Evolutionary conservation across 345 rosid genomes (phyloP).

Genomic region (Pelargonium nanum): DNA sequence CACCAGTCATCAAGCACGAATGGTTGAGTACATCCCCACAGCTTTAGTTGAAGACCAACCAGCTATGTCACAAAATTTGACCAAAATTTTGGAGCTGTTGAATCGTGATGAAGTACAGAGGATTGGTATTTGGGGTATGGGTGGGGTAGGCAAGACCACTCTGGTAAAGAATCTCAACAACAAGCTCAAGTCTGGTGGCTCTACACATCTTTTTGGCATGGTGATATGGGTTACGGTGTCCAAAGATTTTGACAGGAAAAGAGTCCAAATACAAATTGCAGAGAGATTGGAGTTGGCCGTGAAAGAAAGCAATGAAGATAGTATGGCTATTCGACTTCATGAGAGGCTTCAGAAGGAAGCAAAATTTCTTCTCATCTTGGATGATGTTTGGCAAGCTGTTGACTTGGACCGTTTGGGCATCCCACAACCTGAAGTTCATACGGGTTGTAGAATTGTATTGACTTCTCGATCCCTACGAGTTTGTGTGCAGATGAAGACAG

Average conservation of each 20-base stretch:
- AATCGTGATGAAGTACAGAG: not conserved
- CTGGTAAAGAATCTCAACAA: not conserved
- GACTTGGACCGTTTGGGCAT: slow-evolving; percentile 16
- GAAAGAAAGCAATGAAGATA: slow-evolving; percentile 1
- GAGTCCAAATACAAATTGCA: not conserved
- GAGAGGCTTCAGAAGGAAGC: slow-evolving; percentile 8
- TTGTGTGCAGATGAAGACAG: slow-evolving; percentile 16
- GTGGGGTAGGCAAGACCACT: not conserved
- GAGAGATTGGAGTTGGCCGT: not conserved
- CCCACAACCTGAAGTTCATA: slow-evolving; percentile 9
- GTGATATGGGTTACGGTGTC: not conserved
- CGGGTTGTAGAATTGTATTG: slow-evolving; percentile 14
- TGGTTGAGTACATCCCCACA: not conserved
- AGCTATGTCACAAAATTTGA: too few species aligned
- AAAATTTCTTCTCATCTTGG: slow-evolving; percentile 22
- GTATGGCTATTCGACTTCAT: slow-evolving; percentile 12
- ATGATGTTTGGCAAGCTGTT: slow-evolving; percentile 23
- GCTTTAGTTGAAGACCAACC: not conserved
- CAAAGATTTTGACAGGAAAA: not conserved
- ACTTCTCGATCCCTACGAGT: slow-evolving; percentile 17
- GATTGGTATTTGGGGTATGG: not conserved
- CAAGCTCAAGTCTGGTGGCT: not conserved
- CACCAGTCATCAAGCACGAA: not conserved
- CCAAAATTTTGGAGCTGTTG: not conserved
- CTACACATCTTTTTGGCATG: not conserved